These are phyloP conservation scores for Setaria viridis DNA, from an alignment of 202 grass and related monocot species.

Conservation along the genomic window DNA sequence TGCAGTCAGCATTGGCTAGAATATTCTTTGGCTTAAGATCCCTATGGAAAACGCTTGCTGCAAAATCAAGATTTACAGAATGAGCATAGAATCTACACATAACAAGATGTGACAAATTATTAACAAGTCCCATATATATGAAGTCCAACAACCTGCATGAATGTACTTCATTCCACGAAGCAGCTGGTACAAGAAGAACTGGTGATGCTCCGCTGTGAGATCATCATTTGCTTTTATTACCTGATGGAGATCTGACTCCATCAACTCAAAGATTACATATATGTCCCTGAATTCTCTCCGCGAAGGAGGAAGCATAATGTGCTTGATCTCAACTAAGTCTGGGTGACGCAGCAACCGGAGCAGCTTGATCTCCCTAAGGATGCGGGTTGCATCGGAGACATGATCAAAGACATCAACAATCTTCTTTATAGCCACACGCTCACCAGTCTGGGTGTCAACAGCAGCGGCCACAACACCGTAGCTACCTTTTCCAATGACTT, in stretches of 20 bases:
- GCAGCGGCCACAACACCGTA: constrained; percentile 95
- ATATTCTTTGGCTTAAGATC: constrained; percentile 99
- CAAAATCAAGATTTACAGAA: constrained; percentile 29
- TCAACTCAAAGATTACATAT: constrained; percentile 95
- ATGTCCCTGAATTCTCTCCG: constrained; percentile 95
- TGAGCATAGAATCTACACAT: constrained; percentile 7
- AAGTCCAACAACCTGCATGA: constrained; percentile 65
- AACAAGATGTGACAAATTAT: neutral
- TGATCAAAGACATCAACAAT: constrained; percentile 98
- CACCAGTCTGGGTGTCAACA: constrained; percentile 78
- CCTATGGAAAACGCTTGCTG: constrained; percentile 96
- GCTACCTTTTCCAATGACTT: constrained; percentile 96
- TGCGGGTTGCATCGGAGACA: constrained; percentile 94
- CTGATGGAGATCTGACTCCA: constrained; percentile 99
- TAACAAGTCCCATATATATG: constrained; percentile 12
- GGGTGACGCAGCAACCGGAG: constrained; percentile 87
- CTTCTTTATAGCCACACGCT: constrained; percentile 95
- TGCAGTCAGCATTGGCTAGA: constrained; percentile 98
- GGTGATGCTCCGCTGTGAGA: constrained; percentile 93
- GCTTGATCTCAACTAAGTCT: constrained; percentile 95
- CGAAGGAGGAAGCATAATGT: constrained; percentile 97
- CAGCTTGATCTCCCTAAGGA: constrained; percentile 97
- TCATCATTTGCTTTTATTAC: constrained; percentile 98
- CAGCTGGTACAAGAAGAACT: constrained; percentile 98
- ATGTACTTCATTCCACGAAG: constrained; percentile 97